Evolutionary conservation across 495 filamentous ascomycete genomes (phyloP), one percentile per base, ranked within the genome.

Genomic region (Entonaema liquescens): DNA sequence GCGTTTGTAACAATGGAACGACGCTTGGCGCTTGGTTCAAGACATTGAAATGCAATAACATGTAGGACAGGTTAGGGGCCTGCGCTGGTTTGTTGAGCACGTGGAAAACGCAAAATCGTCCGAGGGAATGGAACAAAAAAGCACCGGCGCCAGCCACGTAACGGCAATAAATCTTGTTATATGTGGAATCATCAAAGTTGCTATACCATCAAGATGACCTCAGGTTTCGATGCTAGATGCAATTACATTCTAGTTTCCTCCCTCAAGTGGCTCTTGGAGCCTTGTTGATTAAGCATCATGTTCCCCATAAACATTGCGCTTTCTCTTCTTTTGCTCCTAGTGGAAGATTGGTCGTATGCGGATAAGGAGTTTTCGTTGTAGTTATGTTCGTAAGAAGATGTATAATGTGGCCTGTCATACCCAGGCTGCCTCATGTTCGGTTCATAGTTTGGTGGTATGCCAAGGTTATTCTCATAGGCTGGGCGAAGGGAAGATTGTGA

Each of bases 241-340:
- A n/a, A 26, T 74, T 65, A 77, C 70, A 77, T 70, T 56, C 57
- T 72, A 25, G 76, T 75, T 70, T 84, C 82, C 36, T 85, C 83
- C 12, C 83, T 76, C 15, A 84, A 54, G 5, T 80, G 82, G 56
- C 83, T 83, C 73, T 79, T 84, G 4, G 79, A 81, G 28, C 76
- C 74, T 69, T 83, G 81, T 23, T 83, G 79, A 64, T 71, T 82
- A 56, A 84, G 76, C 69, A 71, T 73, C 63, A 65, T 31, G 61
- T 74, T 80, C 19, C 79, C 80, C 80, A 83, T 81, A 53, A 83
- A 81, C 79, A 85, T 83, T 19, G 76, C 33, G 67, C 83, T 85
- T 70, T 85, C 83, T 40, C 83, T 77, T 33, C 81, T 77, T 56
- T 75, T 76, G 21, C 61, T 74, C 55, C 79, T 80, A 40, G 71